A percentile compares a stretch with the other conserved stretches of the same genome.
Conservation (phyloP, 192 early-diverging fungal species). For the Martensiomyces pterosporus region DNA sequence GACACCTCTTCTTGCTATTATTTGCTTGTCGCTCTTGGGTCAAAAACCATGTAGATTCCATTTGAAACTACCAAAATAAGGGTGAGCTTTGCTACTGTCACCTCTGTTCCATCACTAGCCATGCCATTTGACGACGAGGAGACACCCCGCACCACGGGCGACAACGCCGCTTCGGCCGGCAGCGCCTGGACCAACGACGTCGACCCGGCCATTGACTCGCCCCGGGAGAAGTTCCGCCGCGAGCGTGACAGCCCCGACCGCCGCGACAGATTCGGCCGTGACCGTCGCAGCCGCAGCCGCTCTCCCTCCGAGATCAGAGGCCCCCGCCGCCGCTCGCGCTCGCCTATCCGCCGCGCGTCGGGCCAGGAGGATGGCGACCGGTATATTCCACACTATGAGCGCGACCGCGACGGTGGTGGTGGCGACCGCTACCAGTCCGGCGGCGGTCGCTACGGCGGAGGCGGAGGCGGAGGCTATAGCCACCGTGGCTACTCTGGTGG, state of each 20-base stretch:
- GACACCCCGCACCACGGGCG: constrained; percentile 13
- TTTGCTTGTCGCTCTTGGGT: too few species aligned
- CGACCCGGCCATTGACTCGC: constrained; percentile 17
- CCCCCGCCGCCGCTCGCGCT: constrained; percentile 39
- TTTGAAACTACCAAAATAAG: too few species aligned
- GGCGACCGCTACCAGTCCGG: constrained; percentile 17
- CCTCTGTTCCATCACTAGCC: neutral
- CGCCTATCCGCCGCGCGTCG: constrained; percentile 28
- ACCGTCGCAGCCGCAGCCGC: constrained; percentile 44
- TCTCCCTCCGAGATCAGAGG: constrained; percentile 30
- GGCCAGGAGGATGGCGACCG: constrained; percentile 61
- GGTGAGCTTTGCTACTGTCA: constrained; percentile 3
- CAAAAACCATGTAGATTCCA: too few species aligned
- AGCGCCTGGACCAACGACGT: constrained; percentile 23
- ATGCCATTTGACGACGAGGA: constrained; percentile 51
- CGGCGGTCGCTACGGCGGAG: constrained; percentile 21
- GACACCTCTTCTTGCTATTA: too few species aligned
- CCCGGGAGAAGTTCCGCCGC: constrained; percentile 41
- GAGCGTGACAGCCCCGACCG: constrained; percentile 47
- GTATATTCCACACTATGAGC: constrained; percentile 84
- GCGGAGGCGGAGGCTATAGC: constrained; percentile 34
- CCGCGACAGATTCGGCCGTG: constrained; percentile 48
- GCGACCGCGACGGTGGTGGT: constrained; percentile 54
- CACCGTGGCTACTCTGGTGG: constrained; percentile 26
- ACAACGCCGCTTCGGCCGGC: constrained; percentile 8